Percentiles rank a stretch among this genome's conserved stretches.
Evolutionary conservation across 768 basidiomycete genomes (phyloP).

Genomic region (Russula earlei): DNA sequence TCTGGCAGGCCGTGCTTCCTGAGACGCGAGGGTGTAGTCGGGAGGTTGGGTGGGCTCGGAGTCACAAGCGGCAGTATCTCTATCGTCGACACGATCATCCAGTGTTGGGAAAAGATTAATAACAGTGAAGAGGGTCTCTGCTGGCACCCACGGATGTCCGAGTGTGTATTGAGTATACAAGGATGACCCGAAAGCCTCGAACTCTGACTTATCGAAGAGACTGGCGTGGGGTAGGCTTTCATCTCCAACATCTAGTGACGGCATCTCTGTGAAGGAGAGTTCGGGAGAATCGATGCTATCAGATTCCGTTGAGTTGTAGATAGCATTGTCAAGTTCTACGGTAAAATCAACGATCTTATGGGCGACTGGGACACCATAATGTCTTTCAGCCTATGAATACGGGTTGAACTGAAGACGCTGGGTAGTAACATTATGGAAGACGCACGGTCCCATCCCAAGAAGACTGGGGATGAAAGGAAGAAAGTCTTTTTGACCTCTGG

Average conservation of each 20-base stretch:
- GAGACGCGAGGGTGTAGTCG: no score
- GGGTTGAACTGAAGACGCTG: neutral
- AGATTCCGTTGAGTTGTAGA: neutral
- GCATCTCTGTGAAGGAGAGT: neutral
- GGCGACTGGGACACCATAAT: neutral
- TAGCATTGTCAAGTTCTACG: slow-evolving; percentile 1
- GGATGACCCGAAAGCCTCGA: slow-evolving; percentile 1
- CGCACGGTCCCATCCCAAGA: neutral
- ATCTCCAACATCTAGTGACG: neutral
- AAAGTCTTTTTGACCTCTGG: neutral
- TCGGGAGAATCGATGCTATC: neutral
- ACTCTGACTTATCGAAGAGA: neutral
- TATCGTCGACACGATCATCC: neutral
- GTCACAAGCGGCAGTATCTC: neutral
- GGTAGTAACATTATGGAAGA: neutral
- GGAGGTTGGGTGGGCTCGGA: neutral
- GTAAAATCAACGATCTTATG: slow-evolving; percentile 1
- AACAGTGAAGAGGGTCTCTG: neutral
- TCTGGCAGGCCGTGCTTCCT: neutral
- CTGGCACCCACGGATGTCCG: neutral
- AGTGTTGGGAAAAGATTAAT: neutral
- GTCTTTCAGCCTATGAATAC: neutral
- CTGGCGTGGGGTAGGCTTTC: neutral
- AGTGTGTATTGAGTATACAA: neutral
- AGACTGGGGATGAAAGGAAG: neutral